phyloP scores from a whole-genome alignment of 73 alveolate genomes.

The Urostyla sp. region DNA sequence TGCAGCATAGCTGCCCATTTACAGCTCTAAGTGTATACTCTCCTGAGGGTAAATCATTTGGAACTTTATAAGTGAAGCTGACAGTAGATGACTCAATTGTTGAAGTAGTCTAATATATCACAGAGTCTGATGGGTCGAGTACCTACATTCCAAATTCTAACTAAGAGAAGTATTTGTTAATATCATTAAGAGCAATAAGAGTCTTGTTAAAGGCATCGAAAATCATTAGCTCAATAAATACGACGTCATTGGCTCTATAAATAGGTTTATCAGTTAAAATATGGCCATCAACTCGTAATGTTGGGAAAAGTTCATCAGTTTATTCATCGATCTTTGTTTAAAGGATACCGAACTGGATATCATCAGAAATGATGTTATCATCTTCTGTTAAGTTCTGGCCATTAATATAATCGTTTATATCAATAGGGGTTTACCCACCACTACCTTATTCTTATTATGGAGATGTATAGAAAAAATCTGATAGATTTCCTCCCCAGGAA shows the following conservation, averaged over 20 bases:
- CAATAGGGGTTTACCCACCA: too few relatives aligned
- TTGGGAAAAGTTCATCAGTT: too few relatives aligned
- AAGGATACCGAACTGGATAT: too few relatives aligned
- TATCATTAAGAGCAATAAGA: not conserved
- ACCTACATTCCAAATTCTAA: too few relatives aligned
- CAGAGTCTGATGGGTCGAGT: not conserved
- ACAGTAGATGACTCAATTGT: not conserved
- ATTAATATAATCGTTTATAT: too few relatives aligned
- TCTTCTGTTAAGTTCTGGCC: too few relatives aligned
- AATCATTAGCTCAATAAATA: conserved; percentile 22
- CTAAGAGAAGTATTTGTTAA: not conserved
- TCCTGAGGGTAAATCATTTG: conserved; percentile 25
- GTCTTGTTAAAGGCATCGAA: conserved; percentile 40
- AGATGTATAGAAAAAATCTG: too few relatives aligned
- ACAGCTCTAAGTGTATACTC: not conserved
- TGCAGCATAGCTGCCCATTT: not conserved
- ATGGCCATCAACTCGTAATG: conserved; percentile 20
- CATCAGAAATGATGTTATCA: too few relatives aligned
- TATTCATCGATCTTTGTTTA: too few relatives aligned
- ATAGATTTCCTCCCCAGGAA: too few relatives aligned
- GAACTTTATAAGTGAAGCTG: conserved; percentile 46
- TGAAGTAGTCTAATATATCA: not conserved
- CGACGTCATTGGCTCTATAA: conserved; percentile 38
- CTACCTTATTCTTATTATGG: too few relatives aligned
- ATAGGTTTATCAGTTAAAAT: conserved; percentile 28